A percentile compares a stretch with the other conserved stretches of the same genome.
Conservation (phyloP, 208 protist genomes). For the Wallacemonas collosoma region DNA sequence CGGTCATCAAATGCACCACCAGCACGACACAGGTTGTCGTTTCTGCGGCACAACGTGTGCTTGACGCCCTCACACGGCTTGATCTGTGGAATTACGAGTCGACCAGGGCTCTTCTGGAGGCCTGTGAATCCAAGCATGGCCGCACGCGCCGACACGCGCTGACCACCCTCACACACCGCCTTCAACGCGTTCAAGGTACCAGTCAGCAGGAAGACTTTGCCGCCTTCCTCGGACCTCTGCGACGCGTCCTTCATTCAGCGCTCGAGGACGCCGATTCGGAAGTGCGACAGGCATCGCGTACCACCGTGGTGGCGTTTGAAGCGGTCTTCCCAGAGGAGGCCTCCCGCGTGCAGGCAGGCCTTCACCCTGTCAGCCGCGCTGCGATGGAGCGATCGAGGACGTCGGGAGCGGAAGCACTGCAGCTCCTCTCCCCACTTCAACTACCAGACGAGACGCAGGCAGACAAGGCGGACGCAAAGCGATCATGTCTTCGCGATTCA, state of each 20-base stretch:
- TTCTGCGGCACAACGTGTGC: slow-evolving; percentile 25
- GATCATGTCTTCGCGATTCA: background rate
- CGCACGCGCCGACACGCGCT: slow-evolving; percentile 43
- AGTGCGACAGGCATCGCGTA: slow-evolving; percentile 37
- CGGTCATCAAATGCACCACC: slow-evolving; percentile 38
- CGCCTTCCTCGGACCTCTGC: slow-evolving; percentile 37
- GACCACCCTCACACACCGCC: slow-evolving; percentile 30
- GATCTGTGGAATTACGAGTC: slow-evolving; percentile 50
- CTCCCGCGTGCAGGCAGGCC: slow-evolving; percentile 24
- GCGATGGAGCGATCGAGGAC: slow-evolving; percentile 26
- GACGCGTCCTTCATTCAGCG: slow-evolving; percentile 35
- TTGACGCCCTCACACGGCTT: slow-evolving; percentile 31
- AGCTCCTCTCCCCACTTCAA: background rate
- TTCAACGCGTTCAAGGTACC: slow-evolving; percentile 47
- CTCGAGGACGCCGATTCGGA: slow-evolving; percentile 49
- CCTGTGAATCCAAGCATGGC: slow-evolving; percentile 41
- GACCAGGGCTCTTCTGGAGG: slow-evolving; percentile 39
- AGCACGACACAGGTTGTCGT: slow-evolving; percentile 30
- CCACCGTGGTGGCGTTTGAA: slow-evolving; percentile 51
- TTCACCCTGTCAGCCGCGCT: slow-evolving; percentile 30
- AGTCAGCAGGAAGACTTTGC: slow-evolving; percentile 29
- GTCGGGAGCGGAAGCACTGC: slow-evolving; percentile 12
- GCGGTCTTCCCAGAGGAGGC: slow-evolving; percentile 46
- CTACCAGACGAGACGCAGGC: background rate
- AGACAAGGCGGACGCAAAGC: background rate